Evolutionary conservation across 805 yeast species (phyloP).

Genomic region (Saccharomycopsis vini): DNA sequence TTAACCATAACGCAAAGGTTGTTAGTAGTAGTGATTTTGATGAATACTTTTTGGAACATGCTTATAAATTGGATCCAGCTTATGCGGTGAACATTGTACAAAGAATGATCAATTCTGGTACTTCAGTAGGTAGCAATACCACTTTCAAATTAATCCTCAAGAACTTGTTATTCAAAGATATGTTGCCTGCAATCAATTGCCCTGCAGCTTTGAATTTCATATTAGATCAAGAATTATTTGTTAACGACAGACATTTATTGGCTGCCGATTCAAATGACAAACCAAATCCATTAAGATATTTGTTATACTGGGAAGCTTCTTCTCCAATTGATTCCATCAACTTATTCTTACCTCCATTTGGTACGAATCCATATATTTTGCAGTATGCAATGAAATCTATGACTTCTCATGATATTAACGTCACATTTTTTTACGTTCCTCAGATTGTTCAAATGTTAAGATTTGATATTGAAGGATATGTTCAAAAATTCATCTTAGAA

Average conservation of each 20-base stretch:
- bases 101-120: slow-evolving; percentile 36
- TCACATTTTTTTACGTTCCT: slow-evolving; percentile 94
- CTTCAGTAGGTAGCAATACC: background rate
- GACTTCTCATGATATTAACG: slow-evolving; percentile 76
- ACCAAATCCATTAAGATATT: slow-evolving; percentile 23
- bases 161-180: slow-evolving; percentile 42
- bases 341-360: slow-evolving; percentile 67
- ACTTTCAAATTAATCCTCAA: slow-evolving; percentile 26
- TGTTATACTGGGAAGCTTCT: slow-evolving; percentile 63
- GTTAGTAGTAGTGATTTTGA: background rate
- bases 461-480: slow-evolving; percentile 75
- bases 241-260: slow-evolving; percentile 25
- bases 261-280: slow-evolving; percentile 23
- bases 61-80: slow-evolving; percentile 42
- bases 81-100: slow-evolving; percentile 64
- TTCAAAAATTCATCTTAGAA: slow-evolving; percentile 80
- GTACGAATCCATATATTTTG: slow-evolving; percentile 53
- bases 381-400: slow-evolving; percentile 89
- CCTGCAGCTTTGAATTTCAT: slow-evolving; percentile 55
- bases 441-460: slow-evolving; percentile 92
- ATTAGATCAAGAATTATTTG: slow-evolving; percentile 23
- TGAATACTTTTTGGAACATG: slow-evolving; percentile 1
- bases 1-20: slow-evolving; percentile 27
- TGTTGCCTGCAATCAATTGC: slow-evolving; percentile 46
- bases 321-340: slow-evolving; percentile 82